Conservation (phyloP, 139 green algal species). For the Cymbomonas tetramitiformis region DNA sequence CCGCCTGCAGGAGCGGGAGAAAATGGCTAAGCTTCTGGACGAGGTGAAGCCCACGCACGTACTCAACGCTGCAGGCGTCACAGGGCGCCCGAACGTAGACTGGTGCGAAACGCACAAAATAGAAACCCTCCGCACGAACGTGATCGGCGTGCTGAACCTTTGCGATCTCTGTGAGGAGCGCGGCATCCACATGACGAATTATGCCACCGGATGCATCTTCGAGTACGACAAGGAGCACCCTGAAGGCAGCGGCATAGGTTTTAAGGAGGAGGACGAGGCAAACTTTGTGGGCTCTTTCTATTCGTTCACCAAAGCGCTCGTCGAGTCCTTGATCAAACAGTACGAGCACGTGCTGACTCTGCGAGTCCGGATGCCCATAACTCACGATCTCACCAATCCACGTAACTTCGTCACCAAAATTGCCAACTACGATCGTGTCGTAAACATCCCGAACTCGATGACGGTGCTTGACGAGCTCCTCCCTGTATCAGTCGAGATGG, state of each 20-base stretch:
- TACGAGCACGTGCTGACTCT: constrained; percentile 84
- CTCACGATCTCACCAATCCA: constrained; percentile 68
- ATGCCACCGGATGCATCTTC: constrained; percentile 94
- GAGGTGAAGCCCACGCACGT: constrained; percentile 86
- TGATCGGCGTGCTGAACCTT: constrained; percentile 83
- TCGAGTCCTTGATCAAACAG: constrained; percentile 79
- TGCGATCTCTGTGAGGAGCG: constrained; percentile 51
- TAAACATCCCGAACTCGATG: constrained; percentile 56
- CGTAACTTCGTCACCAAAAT: constrained; percentile 99
- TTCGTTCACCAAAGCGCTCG: constrained; percentile 79
- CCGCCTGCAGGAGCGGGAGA: constrained; percentile 68
- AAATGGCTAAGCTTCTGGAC: constrained; percentile 70
- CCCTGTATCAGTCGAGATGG: constrained; percentile 78
- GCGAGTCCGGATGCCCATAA: constrained; percentile 92
- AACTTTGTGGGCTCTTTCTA: constrained; percentile 98
- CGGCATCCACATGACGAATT: constrained; percentile 84
- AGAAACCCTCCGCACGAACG: constrained; percentile 83
- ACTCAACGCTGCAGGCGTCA: constrained; percentile 83
- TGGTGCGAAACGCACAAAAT: constrained; percentile 95
- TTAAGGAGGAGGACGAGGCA: constrained; percentile 80
- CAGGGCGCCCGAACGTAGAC: constrained; percentile 89
- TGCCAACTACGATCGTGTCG: constrained; percentile 82
- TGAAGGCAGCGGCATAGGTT: too few species aligned
- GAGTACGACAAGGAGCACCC: constrained; percentile 75
- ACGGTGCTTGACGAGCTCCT: constrained; percentile 91